A percentile compares a stretch with the other conserved stretches of the same genome.
These are phyloP conservation scores for Fraxinus platypoda DNA, from an alignment of 305 asterid species.

Conservation along the genomic window DNA sequence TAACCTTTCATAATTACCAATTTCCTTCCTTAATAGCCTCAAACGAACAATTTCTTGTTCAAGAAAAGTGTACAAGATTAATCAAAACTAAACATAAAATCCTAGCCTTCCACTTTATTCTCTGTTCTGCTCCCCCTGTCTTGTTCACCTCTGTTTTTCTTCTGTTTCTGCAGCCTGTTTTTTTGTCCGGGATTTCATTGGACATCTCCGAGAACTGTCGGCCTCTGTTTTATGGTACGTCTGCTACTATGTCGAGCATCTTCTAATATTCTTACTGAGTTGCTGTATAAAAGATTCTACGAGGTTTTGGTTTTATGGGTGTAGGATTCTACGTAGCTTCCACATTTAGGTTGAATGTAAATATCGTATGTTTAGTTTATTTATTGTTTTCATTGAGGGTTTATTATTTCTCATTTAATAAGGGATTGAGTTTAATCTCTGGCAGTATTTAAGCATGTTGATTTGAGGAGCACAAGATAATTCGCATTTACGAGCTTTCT, in stretches of 20 bases:
- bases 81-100: constrained; percentile 11
- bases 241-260: not conserved
- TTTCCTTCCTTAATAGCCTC: constrained; percentile 40
- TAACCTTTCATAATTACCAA: constrained; percentile 25
- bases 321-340: not conserved
- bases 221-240: constrained; percentile 28
- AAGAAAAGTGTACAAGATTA: not conserved
- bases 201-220: constrained; percentile 1
- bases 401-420: not conserved
- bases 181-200: constrained; percentile 13
- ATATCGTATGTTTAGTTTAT: too few species aligned
- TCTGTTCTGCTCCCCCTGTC: not conserved
- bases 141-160: not conserved
- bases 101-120: constrained; percentile 12
- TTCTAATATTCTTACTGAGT: not conserved
- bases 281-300: not conserved
- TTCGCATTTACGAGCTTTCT: not conserved
- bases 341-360: too few species aligned
- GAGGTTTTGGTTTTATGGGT: not conserved
- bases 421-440: not conserved
- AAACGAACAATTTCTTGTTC: not conserved
- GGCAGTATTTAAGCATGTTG: not conserved
- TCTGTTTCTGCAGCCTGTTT: not conserved
- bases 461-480: not conserved
- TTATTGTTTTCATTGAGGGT: not conserved